A percentile compares a stretch with the other conserved stretches of the same genome.
Evolutionary conservation across 805 yeast genomes (phyloP).

Genomic region (Kluyveromyces aestuarii): DNA sequence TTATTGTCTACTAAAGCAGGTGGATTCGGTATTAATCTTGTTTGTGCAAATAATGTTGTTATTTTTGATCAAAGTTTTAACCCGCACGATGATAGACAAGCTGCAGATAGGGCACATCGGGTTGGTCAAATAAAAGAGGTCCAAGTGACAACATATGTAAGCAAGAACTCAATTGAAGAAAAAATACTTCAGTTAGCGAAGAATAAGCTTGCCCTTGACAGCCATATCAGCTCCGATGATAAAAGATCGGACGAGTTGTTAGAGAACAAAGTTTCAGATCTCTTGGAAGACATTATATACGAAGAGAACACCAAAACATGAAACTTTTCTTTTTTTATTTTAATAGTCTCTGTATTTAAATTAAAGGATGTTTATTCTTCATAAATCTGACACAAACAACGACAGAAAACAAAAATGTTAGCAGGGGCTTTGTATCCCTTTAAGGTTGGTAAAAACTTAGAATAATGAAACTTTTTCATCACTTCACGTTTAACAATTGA

Average conservation of each 20-base stretch:
- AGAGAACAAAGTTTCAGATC: slow-evolving; percentile 45
- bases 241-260: slow-evolving; percentile 30
- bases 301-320: slow-evolving; percentile 12
- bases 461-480: not conserved
- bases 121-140: slow-evolving; percentile 91
- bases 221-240: slow-evolving; percentile 37
- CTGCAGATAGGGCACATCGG: slow-evolving; percentile 97
- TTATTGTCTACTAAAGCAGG: slow-evolving; percentile 93
- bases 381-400: slow-evolving; percentile 1
- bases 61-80: slow-evolving; percentile 92
- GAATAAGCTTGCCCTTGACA: slow-evolving; percentile 81
- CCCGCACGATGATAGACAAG: slow-evolving; percentile 98
- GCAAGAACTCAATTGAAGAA: slow-evolving; percentile 76
- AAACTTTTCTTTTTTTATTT: not conserved
- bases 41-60: slow-evolving; percentile 88
- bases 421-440: not conserved
- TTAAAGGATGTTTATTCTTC: too few relatives aligned
- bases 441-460: not conserved
- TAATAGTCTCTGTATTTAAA: too few relatives aligned
- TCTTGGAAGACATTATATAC: slow-evolving; percentile 32
- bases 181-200: slow-evolving; percentile 79
- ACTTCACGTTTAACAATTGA: not conserved
- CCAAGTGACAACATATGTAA: slow-evolving; percentile 63
- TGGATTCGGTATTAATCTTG: slow-evolving; percentile 95
- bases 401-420: not conserved